Evolutionary conservation across 768 basidiomycete genomes (phyloP).

Genomic region (Clitopilus passeckerianus): DNA sequence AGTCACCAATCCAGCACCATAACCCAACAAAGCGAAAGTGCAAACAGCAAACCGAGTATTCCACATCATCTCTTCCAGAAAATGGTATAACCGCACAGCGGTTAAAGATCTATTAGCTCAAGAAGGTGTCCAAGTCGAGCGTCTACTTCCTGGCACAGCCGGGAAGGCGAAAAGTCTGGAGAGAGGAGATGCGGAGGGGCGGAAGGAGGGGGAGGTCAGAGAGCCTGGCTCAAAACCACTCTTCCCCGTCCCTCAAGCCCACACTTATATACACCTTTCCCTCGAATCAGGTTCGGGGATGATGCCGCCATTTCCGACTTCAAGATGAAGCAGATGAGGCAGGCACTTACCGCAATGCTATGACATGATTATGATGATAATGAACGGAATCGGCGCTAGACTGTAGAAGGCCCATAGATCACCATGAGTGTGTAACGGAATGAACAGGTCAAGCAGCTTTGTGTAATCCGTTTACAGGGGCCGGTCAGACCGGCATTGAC

Average conservation of each 20-base stretch:
- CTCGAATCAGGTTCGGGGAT: not conserved
- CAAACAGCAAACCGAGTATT: not conserved
- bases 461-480: no score
- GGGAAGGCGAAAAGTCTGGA: not conserved
- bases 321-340: not conserved
- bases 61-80: not conserved
- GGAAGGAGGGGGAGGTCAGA: not conserved
- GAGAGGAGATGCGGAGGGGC: not conserved
- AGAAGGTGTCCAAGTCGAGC: not conserved
- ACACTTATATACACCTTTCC: not conserved
- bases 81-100: not conserved
- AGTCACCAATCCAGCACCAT: not conserved
- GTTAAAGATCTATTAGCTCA: not conserved
- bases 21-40: not conserved
- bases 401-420: not conserved
- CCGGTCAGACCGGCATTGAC: no score
- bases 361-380: not conserved
- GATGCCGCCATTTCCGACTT: not conserved
- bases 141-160: not conserved
- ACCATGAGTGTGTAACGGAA: no score
- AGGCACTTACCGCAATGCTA: not conserved
- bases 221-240: not conserved
- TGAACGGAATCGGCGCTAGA: not conserved
- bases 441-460: no score
- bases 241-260: not conserved